These are phyloP conservation scores for Eucalyptus cladocalyx DNA, from an alignment of 345 rosid species.

Conservation along the genomic window DNA sequence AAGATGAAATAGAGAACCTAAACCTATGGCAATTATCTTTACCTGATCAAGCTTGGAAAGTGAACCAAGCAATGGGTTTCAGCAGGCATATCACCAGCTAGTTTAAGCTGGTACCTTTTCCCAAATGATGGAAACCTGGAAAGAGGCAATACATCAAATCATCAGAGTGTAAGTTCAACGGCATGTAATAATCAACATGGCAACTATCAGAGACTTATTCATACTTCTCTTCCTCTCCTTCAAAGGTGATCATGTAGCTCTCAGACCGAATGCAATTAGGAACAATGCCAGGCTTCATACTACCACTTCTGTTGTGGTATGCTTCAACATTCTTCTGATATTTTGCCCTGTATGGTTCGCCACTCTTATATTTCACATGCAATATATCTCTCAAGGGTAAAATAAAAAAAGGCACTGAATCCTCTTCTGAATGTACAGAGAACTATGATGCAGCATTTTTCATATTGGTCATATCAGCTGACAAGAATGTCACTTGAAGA, in stretches of 20 bases:
- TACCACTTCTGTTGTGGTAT: slow-evolving; percentile 72
- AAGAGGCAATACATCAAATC: background rate
- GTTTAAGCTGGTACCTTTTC: slow-evolving; percentile 85
- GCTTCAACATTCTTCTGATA: slow-evolving; percentile 99
- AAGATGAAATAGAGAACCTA: background rate
- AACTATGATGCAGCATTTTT: background rate
- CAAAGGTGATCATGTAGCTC: slow-evolving; percentile 86
- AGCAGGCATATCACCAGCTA: slow-evolving; percentile 62
- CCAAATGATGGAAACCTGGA: slow-evolving; percentile 92
- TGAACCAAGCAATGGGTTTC: slow-evolving; percentile 96
- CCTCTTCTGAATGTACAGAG: background rate
- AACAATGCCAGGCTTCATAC: slow-evolving; percentile 75
- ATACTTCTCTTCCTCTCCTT: slow-evolving; percentile 96
- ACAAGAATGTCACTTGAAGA: background rate
- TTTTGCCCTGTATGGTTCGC: slow-evolving; percentile 57
- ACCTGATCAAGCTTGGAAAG: slow-evolving; percentile 97
- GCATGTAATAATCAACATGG: background rate
- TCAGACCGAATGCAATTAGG: slow-evolving; percentile 95
- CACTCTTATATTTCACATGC: background rate
- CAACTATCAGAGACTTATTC: background rate
- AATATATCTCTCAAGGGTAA: background rate
- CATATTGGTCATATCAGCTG: background rate
- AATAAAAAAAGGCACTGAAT: background rate
- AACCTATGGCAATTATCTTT: background rate
- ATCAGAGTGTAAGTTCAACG: background rate